Evolutionary conservation across 169 alveolate species (phyloP), one percentile per base, ranked within the genome.

Genomic region (Theileria orientalis): DNA sequence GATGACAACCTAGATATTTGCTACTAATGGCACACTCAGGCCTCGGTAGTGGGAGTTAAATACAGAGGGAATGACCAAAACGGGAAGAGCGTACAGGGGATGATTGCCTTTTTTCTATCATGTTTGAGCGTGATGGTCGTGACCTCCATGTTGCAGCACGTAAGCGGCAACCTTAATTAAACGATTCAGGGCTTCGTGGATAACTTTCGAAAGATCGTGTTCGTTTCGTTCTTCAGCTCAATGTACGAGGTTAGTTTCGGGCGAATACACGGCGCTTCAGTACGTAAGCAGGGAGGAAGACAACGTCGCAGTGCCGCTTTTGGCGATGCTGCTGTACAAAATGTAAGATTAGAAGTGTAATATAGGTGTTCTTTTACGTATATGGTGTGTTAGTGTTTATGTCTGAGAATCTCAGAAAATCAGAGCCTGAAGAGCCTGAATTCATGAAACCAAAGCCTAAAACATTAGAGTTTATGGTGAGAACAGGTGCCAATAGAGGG

Each of bases 21-120:
- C n/a, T n/a, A n/a, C n/a, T n/a, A n/a, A 64, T 42, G 27, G 21
- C 6, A 64, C 27, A 32, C 0, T 2, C 35, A 64, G 74, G 86
- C 86, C 6, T 69, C 86, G 16, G 41, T 78, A 42, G 44, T 69
- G 16, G 86, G 86, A 14, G 42, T 49, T 51, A 35, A 37, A 42
- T 42, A n/a, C 14, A 30, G 21, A 41, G 68, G 70, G 52, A 23
- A 51, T 25, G 52, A n/a, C 30, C 33, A 51, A 23, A 47, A 78
- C 60, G 64, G 61, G 21, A 78, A 78, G 61, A 57, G 80, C 25
- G 7, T 78, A 0, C 60, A n/a, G 21, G 86, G 86, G 14, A 54
- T 69, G 21, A 13, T 60, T 23, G 54, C 83, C 8, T 70, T 63
- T 35, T 78, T 78, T 41, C 30, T 60, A 13, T n/a, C 68, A 8